Evolutionary conservation across 208 protist species (phyloP), one percentile per base, ranked within the genome.

Genomic region (Wallacemonas sp.): DNA sequence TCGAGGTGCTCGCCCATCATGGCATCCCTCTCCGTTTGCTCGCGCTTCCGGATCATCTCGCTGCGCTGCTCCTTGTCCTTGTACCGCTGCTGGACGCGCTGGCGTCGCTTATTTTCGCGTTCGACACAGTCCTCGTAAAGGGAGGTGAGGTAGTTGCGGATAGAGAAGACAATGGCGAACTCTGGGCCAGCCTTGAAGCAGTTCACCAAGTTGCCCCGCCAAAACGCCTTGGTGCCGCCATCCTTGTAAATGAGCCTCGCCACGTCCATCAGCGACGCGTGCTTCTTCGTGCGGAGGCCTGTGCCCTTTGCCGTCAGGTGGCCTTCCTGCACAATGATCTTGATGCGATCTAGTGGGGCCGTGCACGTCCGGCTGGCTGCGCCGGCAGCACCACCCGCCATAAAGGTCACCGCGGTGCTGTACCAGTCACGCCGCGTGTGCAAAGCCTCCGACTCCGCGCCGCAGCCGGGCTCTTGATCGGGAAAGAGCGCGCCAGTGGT

Each of bases 261-360:
- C 38, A 93, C 82, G 36, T 96, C 74, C 1, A 86, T 45, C n/a
- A 96, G 75, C 1, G 76, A 64, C 23, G 79, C 68, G 44, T 87
- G 77, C 32, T 77, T 81, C 62, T 77, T 72, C 33, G 33, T 38
- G 32, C 52, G 55, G 54, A 80, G 61, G 14, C 48, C 61, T 4
- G 22, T 22, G 44, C 61, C 65, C 10, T 72, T 33, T 8, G 57
- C 16, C 1, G 22, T 42, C 14, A 97, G 67, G 65, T 94, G 84
- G 2, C 92, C 92, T 68, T 97, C 90, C 54, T 97, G 93, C n/a
- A 94, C 87, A 57, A 97, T 92, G 23, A 94, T 82, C 68, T 97
- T 97, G 25, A 97, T 82, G 41, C 94, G 84, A 55, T 97, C 94
- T n/a, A 97, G 70, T 8, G 94, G 94, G 14, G 94, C 94, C 5